Base-by-base conservation (phyloP, 257 asterid genomes). In the Scutellaria baicalensis region DNA sequence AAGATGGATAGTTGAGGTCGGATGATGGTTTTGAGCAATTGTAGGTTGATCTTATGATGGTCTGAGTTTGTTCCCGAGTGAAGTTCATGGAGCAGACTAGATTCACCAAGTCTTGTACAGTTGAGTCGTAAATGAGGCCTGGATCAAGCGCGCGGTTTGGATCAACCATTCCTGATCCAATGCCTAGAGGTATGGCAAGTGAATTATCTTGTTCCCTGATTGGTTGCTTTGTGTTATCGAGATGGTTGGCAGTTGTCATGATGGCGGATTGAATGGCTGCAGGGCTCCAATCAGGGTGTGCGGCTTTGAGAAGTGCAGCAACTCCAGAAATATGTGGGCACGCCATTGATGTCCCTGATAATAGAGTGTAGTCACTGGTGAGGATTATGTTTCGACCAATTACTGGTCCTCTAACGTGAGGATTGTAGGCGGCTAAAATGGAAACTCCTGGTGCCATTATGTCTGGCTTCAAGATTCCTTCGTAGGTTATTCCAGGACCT, bases 261-360 rank as follows among this genome's bases (percentile, higher is more conserved):
- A 81, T 77, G 38, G 82, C 82, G 0, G 85, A 80, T 45, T 65
- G 82, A 31, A 80, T 70, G 0, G 82, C 80, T 3, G 85, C 48
- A 3, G 85, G 82, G 31, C 82, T 73, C 85, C 85, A 80, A 0
- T 73, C 78, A 0, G 85, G 85, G 50, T 80, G 85, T 0, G 80
- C 85, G 0, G 77, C 78, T 69, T 73, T 80, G n/a, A 80, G 68
- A 18, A 80, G 80, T 0, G 85, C 82, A 0, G 80, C 80, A 6
- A 70, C 40, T 2, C 85, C 82, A 0, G 85, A 62, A 6, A 67
- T 59, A 16, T 77, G 85, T 45, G 85, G 85, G 44, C 82, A 77
- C 21, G 82, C 69, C 80, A 77, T 66, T 10, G 82, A 81, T 45
- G 85, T 81, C 14, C 85, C 85, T 7, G 77, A 57, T 44, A 50